Percentiles rank a stretch among this genome's conserved stretches.
These are phyloP conservation scores for Flaveria trinervia DNA, from an alignment of 129 eudicot species.

Conservation along the genomic window DNA sequence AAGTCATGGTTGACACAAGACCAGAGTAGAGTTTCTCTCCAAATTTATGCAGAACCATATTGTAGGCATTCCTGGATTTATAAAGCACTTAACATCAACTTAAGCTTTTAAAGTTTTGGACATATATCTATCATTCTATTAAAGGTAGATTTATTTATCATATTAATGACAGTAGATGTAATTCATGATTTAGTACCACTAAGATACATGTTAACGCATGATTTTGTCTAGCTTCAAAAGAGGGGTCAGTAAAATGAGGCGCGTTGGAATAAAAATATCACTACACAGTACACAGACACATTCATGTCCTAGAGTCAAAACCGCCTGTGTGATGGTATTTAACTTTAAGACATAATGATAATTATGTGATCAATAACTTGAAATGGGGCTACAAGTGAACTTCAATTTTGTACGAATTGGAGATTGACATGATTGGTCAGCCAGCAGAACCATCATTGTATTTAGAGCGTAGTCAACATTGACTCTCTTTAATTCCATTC, in stretches of 20 bases:
- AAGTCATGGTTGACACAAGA: conserved; percentile 35
- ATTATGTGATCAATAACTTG: no score
- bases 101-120: background rate
- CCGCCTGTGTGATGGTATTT: no score
- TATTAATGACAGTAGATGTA: background rate
- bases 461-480: no score
- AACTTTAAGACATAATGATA: no score
- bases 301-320: no score
- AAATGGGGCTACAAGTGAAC: no score
- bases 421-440: no score
- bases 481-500: no score
- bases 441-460: no score
- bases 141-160: background rate
- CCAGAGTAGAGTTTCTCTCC: conserved; percentile 56
- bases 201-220: background rate
- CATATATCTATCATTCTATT: background rate
- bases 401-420: no score
- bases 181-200: background rate
- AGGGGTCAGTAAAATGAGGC: background rate
- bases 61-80: conserved; percentile 52
- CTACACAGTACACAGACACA: background rate
- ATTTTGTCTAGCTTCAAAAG: background rate
- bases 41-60: conserved; percentile 58
- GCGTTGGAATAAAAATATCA: background rate
- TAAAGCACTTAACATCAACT: background rate